Base-by-base conservation (phyloP, 441 rosid species). In the Brassica hybrid region DNA sequence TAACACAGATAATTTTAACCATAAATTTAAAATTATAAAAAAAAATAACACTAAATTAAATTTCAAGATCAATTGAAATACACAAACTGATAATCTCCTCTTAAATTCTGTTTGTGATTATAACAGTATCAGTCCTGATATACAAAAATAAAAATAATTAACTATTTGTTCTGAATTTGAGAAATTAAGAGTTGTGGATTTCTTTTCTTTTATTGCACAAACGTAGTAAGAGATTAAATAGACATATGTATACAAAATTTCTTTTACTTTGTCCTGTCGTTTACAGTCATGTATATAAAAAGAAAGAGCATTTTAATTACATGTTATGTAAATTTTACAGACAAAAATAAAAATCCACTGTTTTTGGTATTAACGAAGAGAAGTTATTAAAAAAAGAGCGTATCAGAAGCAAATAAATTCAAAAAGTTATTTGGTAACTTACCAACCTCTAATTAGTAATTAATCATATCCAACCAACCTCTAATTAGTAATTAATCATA, bases 381-480 rank as follows among this genome's bases (percentile, higher is more conserved):
- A 43, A 11, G 3, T 9, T 36, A 2, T 4, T 23, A 12, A 36
- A 3, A 0, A 1, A 21, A 7, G 11, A 43, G 14, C 36, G 38
- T 11, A 36, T 36, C 17, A 4, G 10, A 60, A 48, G 8, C 61
- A 10, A n/a, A 68, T 32, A 32, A 75, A 13, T 43, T 9, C 52
- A 5, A 75, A 67, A 75, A 45, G 59, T 8, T 34, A 67, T 32
- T 45, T 75, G 68, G 17, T 61, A n/a, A 48, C 56, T 57, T 62
- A 59, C 68, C 32, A 54, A 61, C 19, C 74, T 77, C 65, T 50
- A 45, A 60, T 73, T 78, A 34, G 3, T 38, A 38, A 38, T 9
- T 38, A 72, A 59, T 50, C n/a, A 48, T 25, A 25, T 25, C 27
- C 27, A 25, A 25, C 2, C 27, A n/a, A n/a, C n/a, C n/a, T n/a